A percentile compares a stretch with the other conserved stretches of the same genome.
These are phyloP conservation scores for Pseudogymnoascus destructans DNA, from an alignment of 2,329 filamentous ascomycete genomes.

Conservation along the genomic window DNA sequence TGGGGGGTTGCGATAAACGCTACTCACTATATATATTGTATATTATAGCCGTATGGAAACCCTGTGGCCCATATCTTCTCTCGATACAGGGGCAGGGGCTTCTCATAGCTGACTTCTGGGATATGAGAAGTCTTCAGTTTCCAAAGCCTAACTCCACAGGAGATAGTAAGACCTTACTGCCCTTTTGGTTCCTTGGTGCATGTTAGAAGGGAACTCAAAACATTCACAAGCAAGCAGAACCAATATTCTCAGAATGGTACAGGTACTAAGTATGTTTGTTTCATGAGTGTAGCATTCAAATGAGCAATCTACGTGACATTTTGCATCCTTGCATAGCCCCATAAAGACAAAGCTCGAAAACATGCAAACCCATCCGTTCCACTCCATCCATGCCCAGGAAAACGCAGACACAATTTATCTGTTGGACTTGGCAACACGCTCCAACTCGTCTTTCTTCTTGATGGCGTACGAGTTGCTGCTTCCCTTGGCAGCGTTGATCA, in stretches of 20 bases:
- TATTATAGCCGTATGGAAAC: not conserved
- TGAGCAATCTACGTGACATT: slow-evolving; percentile 25
- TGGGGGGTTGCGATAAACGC: not conserved
- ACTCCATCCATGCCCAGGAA: slow-evolving; percentile 22
- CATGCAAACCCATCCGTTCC: slow-evolving; percentile 10
- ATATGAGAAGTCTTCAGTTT: not conserved
- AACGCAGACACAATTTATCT: slow-evolving; percentile 56
- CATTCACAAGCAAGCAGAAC: not conserved
- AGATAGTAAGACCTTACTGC: not conserved
- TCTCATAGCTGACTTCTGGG: not conserved
- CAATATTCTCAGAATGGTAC: not conserved
- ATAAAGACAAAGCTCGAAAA: slow-evolving; percentile 24
- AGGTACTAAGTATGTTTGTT: slow-evolving; percentile 11
- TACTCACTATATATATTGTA: not conserved
- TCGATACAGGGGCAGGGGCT: not conserved
- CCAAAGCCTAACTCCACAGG: not conserved
- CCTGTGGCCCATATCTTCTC: not conserved
- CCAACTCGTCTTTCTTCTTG: slow-evolving; percentile 99
- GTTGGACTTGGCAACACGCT: slow-evolving; percentile 99
- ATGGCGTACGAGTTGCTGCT: slow-evolving; percentile 99
- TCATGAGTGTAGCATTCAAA: slow-evolving; percentile 18
- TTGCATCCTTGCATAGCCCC: slow-evolving; percentile 24
- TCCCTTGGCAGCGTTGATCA: slow-evolving; percentile 99
- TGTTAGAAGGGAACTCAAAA: not conserved
- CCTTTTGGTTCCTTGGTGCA: not conserved